A percentile compares a stretch with the other conserved stretches of the same genome.
phyloP scores from a whole-genome alignment of 768 basidiomycete genomes.

The Postia placenta region DNA sequence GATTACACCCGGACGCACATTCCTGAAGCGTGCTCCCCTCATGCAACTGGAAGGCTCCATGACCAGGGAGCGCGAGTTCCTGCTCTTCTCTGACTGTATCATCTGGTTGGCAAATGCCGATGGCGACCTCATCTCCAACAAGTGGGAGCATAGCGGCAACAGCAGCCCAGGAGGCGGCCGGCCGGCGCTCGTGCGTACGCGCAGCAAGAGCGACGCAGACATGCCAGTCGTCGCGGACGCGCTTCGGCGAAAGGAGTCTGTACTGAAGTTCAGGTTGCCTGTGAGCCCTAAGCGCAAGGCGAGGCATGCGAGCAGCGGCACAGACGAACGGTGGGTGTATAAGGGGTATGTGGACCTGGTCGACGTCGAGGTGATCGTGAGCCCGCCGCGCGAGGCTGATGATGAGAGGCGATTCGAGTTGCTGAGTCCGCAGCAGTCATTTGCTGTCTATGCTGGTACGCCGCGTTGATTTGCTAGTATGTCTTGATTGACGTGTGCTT shows the following conservation, averaged over 20 bases:
- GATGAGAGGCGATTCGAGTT: conserved; percentile 64
- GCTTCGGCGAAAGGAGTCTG: conserved; percentile 11
- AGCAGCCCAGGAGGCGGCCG: conserved; percentile 7
- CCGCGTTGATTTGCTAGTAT: conserved; percentile 12
- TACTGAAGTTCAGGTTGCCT: conserved; percentile 15
- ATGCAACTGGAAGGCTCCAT: conserved; percentile 50
- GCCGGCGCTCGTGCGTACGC: conserved; percentile 34
- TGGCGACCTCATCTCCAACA: conserved; percentile 19
- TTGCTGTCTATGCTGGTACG: conserved; percentile 67
- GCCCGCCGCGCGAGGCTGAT: conserved; percentile 36
- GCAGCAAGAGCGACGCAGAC: conserved; percentile 61
- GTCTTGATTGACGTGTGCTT: not conserved
- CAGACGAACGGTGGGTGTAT: conserved; percentile 67
- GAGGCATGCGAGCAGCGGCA: conserved; percentile 27
- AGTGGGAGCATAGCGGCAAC: conserved; percentile 16
- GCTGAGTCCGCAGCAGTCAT: conserved; percentile 71
- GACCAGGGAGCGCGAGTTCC: conserved; percentile 59
- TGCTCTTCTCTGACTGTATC: conserved; percentile 79
- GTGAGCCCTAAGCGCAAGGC: conserved; percentile 23
- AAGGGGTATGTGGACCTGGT: conserved; percentile 66
- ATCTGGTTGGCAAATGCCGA: conserved; percentile 66
- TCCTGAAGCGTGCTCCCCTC: conserved; percentile 64
- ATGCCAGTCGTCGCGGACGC: conserved; percentile 24
- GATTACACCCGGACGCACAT: conserved; percentile 71
- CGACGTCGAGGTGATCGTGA: conserved; percentile 69